Percentiles rank a stretch among this genome's conserved stretches.
Conservation (phyloP, 78 protist species). For the Planoprotostelium fungivorum region DNA sequence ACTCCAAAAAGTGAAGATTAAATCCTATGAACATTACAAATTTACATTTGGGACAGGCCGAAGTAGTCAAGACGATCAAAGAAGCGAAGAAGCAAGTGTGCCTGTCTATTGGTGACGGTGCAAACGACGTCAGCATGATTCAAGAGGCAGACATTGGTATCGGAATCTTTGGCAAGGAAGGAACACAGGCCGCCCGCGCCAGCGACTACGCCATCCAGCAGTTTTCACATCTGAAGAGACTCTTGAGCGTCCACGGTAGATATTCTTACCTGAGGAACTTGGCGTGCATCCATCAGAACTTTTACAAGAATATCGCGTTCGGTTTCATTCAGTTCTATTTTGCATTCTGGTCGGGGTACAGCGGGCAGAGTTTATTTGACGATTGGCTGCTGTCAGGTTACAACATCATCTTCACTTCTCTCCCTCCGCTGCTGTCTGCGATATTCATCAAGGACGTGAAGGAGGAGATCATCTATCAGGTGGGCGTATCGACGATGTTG, state of each 20-base stretch:
- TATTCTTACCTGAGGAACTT: slow-evolving; percentile 60
- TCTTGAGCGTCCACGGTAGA: slow-evolving; percentile 86
- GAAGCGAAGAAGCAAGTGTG: slow-evolving; percentile 20
- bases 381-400: slow-evolving; percentile 63
- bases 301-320: slow-evolving; percentile 83
- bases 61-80: slow-evolving; percentile 73
- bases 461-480: slow-evolving; percentile 45
- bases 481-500: too few species aligned
- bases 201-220: slow-evolving; percentile 86
- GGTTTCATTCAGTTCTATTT: slow-evolving; percentile 54
- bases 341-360: slow-evolving; percentile 31
- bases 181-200: too few species aligned
- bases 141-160: slow-evolving; percentile 89
- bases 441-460: slow-evolving; percentile 51
- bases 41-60: too few species aligned
- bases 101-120: slow-evolving; percentile 93
- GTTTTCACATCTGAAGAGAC: slow-evolving; percentile 63
- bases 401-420: slow-evolving; percentile 77
- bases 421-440: slow-evolving; percentile 75
- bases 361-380: slow-evolving; percentile 80
- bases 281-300: slow-evolving; percentile 70
- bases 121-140: too few species aligned
- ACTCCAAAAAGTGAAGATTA: too few species aligned
- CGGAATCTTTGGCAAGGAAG: too few species aligned
- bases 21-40: too few species aligned